Base-by-base conservation (phyloP, 2,329 filamentous ascomycete species). In the Celoporthe dispersa region DNA sequence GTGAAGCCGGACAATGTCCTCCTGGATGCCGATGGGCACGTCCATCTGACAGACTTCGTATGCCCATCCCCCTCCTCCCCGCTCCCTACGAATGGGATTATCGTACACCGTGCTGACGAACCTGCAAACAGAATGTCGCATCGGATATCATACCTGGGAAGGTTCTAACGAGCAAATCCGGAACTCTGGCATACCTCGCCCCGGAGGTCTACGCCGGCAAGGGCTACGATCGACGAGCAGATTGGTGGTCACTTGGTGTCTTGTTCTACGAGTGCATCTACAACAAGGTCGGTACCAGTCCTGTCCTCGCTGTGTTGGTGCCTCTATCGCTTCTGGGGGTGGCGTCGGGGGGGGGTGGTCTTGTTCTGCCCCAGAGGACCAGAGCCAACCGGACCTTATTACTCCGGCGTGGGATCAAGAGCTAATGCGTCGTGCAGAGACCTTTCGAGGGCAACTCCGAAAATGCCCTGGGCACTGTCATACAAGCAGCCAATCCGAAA, bases 261-360 rank as follows among this genome's bases (percentile, higher is more conserved):
- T 87, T 97, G n/a, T 98, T 98, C 80, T 99, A 98, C 80, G 96
- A 99, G 81, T 98, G 96, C 86, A 98, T 99, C 74, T 99, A 98
- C 84, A 97, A 97, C 83, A 98, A 97, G 91, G 94, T 94, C 81
- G 66, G 85, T 78, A 35, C 37, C 35, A 31, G 66, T 60, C 51
- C 25, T 53, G 16, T 66, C 66, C 48, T 63, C 25, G 33, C 55
- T 60, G 7, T 28, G 25, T 41, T 37, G 19, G 25, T 48, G 41
- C n/a, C n/a, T n/a, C n/a, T n/a, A n/a, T n/a, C n/a, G n/a, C 62
- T 19, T 41, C 12, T 28, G 37, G 4, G 25, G 55, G 16, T 9
- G 19, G 22, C n/a, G n/a, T n/a, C n/a, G 39, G 39, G 14, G 39
- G 39, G 39, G 14, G 39, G 39, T 37, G 16, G 35, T 31, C 53